Evolutionary conservation across 345 rosid species (phyloP).

Genomic region (Arabidopsis thaliana): TAIR10.1 NC_003070.9:2858501-2859000

Average conservation of each 20-base stretch:
- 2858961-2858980: neutral
- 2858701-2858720: slow-evolving; percentile 63
- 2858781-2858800: neutral
- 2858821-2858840: slow-evolving; percentile 3
- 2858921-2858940: neutral
- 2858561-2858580: slow-evolving; percentile 13
- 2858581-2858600: slow-evolving; percentile 18
- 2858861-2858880: neutral
- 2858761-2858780: slow-evolving; percentile 6
- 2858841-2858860: neutral
- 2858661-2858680: slow-evolving; percentile 81
- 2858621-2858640: slow-evolving; percentile 6
- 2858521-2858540: slow-evolving; percentile 86
- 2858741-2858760: slow-evolving; percentile 15
- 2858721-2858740: neutral
- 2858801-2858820: slow-evolving; percentile 15
- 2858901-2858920: neutral
- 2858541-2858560: slow-evolving; percentile 88
- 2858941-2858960: neutral
- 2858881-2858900: slow-evolving; percentile 7
- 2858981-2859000: slow-evolving; percentile 67
- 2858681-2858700: slow-evolving; percentile 85
- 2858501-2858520: slow-evolving; percentile 86
- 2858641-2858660: slow-evolving; percentile 58
- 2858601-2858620: slow-evolving; percentile 25